phyloP scores from a whole-genome alignment of 371 early-diverging fungal genomes.

The Nosema muscidifuracis region DNA sequence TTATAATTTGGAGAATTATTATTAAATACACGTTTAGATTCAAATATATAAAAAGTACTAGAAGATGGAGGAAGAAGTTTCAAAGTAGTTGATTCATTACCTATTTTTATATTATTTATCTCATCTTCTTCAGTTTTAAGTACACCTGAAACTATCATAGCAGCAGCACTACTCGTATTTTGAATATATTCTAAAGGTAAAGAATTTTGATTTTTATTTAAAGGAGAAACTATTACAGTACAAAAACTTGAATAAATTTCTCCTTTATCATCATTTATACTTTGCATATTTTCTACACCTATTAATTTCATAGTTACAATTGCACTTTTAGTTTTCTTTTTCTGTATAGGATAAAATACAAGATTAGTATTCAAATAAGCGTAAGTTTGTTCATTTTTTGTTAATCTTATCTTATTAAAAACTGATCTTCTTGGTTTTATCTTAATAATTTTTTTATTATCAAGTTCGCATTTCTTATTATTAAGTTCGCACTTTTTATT shows the following conservation, averaged over 20 bases:
- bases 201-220: slow-evolving; percentile 11
- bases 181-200: slow-evolving; percentile 18
- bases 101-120: slow-evolving; percentile 12
- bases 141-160: slow-evolving; percentile 31
- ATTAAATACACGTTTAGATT: slow-evolving; percentile 54
- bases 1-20: slow-evolving; percentile 57
- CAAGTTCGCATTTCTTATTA: too few relatives aligned
- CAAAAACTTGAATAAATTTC: slow-evolving; percentile 51
- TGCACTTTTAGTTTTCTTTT: slow-evolving; percentile 33
- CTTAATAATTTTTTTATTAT: not conserved
- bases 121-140: slow-evolving; percentile 21
- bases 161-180: slow-evolving; percentile 29
- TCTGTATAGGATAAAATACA: slow-evolving; percentile 31
- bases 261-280: slow-evolving; percentile 11
- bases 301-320: slow-evolving; percentile 55
- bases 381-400: slow-evolving; percentile 33
- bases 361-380: slow-evolving; percentile 17
- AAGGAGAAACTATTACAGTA: slow-evolving; percentile 37
- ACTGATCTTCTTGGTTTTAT: slow-evolving; percentile 5
- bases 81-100: not conserved
- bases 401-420: slow-evolving; percentile 21
- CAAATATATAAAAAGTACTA: slow-evolving; percentile 49
- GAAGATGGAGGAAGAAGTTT: slow-evolving; percentile 17
- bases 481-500: too few relatives aligned
- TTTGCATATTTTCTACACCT: slow-evolving; percentile 55